Percentiles rank a stretch among this genome's conserved stretches.
Conservation (phyloP, 225 moss, liverwort and hornwort species). For the Bryoerythrophyllum caledonicum region DNA sequence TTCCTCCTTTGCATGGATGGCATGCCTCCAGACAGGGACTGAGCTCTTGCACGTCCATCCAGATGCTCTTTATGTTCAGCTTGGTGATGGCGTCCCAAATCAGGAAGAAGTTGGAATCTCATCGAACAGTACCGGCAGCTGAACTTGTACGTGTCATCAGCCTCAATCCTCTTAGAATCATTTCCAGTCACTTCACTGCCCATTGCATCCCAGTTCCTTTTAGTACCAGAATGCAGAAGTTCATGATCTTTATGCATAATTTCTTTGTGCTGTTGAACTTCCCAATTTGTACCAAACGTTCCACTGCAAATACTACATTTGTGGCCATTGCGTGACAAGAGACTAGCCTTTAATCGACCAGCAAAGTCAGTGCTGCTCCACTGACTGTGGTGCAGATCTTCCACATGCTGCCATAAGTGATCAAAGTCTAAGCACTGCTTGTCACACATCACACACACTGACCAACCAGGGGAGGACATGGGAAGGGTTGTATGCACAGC, state of each 20-base stretch:
- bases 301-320: slow-evolving; percentile 62
- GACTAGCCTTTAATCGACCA: slow-evolving; percentile 30
- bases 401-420: slow-evolving; percentile 78
- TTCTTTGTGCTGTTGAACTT: slow-evolving; percentile 61
- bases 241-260: slow-evolving; percentile 40
- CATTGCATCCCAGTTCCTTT: slow-evolving; percentile 48
- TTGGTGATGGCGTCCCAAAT: slow-evolving; percentile 78
- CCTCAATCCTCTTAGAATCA: slow-evolving; percentile 33
- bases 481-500: slow-evolving; percentile 59
- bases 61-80: slow-evolving; percentile 52
- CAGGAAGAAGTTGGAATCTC: slow-evolving; percentile 65
- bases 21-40: slow-evolving; percentile 34
- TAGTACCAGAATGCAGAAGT: slow-evolving; percentile 44
- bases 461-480: slow-evolving; percentile 62
- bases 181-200: slow-evolving; percentile 32
- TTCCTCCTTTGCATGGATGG: slow-evolving; percentile 26
- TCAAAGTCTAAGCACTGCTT: slow-evolving; percentile 56
- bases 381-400: slow-evolving; percentile 66
- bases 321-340: slow-evolving; percentile 25
- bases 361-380: slow-evolving; percentile 64
- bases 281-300: slow-evolving; percentile 56
- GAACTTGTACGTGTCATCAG: slow-evolving; percentile 33
- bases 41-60: slow-evolving; percentile 24
- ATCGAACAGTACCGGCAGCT: slow-evolving; percentile 61
- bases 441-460: slow-evolving; percentile 76